phyloP scores from a whole-genome alignment of 371 early-diverging fungal species.

The Dipsacomyces acuminosporus region DNA sequence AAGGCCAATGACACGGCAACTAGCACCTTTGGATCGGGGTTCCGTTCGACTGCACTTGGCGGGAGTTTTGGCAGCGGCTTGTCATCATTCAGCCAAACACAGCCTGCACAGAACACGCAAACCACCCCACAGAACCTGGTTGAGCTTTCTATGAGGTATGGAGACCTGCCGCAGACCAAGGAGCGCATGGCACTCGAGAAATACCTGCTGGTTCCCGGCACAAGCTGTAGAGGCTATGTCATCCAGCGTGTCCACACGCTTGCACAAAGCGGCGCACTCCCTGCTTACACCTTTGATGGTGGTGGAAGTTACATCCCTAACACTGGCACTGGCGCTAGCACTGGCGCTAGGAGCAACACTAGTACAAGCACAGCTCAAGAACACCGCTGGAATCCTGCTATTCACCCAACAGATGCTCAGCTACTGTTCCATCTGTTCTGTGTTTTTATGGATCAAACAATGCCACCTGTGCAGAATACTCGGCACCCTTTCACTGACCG shows the following conservation, averaged over 20 bases:
- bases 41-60: conserved; percentile 12
- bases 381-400: conserved; percentile 23
- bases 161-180: conserved; percentile 29
- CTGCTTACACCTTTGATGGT: conserved; percentile 33
- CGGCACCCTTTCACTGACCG: conserved; percentile 45
- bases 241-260: conserved; percentile 34
- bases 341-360: not conserved
- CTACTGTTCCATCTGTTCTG: conserved; percentile 48
- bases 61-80: conserved; percentile 6
- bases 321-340: not conserved
- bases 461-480: conserved; percentile 37
- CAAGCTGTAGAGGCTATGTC: conserved; percentile 27
- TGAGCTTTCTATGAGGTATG: conserved; percentile 27
- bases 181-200: conserved; percentile 44
- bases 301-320: conserved; percentile 18
- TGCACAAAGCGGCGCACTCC: conserved; percentile 33
- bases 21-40: conserved; percentile 7
- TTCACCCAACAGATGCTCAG: conserved; percentile 40
- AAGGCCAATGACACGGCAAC: not conserved
- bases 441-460: conserved; percentile 45
- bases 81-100: not conserved
- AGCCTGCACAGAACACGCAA: conserved; percentile 5
- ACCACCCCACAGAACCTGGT: conserved; percentile 28
- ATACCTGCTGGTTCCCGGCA: conserved; percentile 36
- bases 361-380: not conserved